These are phyloP conservation scores for Fusarium vanettenii DNA, from an alignment of 2,329 filamentous ascomycete species.

Conservation along the genomic window DNA sequence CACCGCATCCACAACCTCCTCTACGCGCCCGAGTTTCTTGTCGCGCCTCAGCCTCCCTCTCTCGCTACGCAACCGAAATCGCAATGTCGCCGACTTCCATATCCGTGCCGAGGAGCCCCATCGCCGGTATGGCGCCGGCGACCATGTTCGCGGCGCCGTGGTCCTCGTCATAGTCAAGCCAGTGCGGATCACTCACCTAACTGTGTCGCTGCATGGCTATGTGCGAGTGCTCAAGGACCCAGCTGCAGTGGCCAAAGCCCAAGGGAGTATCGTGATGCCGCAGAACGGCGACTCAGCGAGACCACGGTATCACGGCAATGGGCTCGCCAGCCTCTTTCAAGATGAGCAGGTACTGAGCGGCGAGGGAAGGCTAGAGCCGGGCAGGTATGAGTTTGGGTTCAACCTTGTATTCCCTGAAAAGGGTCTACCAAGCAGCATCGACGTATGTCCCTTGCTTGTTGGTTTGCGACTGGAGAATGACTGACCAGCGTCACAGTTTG, in stretches of 20 bases:
- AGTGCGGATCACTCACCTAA: conserved; percentile 81
- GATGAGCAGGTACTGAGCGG: conserved; percentile 85
- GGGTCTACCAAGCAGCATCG: conserved; percentile 89
- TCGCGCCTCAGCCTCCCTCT: conserved; percentile 65
- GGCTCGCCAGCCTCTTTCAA: conserved; percentile 83
- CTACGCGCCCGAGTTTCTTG: conserved; percentile 55
- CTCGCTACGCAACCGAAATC: conserved; percentile 63
- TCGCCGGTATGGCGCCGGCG: conserved; percentile 79
- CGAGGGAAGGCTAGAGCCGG: conserved; percentile 78
- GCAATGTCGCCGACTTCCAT: conserved; percentile 82
- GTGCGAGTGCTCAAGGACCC: conserved; percentile 82
- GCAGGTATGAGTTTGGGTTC: conserved; percentile 84
- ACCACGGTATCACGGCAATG: conserved; percentile 77
- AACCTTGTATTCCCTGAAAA: conserved; percentile 76
- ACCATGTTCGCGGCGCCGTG: conserved; percentile 79
- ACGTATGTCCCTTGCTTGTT: conserved; percentile 69
- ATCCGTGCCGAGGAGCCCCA: conserved; percentile 82
- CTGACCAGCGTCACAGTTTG: conserved; percentile 73
- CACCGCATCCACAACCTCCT: conserved; percentile 37
- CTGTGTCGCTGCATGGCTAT: conserved; percentile 81
- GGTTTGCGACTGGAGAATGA: background rate
- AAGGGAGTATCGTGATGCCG: conserved; percentile 56
- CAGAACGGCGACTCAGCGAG: conserved; percentile 52
- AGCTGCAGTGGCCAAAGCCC: conserved; percentile 65
- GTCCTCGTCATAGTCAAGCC: conserved; percentile 79